Evolutionary conservation across 31 red algal species (phyloP), one percentile per base, ranked within the genome.

Genomic region (Odonthalia washingtoniensis): DNA sequence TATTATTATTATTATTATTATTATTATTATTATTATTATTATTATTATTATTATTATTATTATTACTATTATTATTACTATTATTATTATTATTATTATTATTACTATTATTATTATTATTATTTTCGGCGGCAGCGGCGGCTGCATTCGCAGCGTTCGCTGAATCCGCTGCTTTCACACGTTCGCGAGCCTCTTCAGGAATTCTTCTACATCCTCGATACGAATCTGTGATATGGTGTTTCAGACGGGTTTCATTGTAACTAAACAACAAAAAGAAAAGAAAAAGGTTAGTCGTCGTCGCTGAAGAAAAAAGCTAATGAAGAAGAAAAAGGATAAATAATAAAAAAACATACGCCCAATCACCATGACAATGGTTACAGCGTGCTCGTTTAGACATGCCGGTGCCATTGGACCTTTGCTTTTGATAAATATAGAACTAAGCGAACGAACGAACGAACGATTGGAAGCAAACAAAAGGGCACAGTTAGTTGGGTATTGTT

Each of bases 361-460:
- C 87, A 41, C 70, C 69, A 57, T 77, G 69, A 53, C 87, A 90
- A 40, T 90, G 87, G 72, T 83, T 74, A 62, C 87, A 90, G 5
- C 78, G 53, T 21, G 87, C 87, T 42, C 87, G 87, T 42, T 90
- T 90, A 27, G 87, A 82, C 27, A 90, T 40, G 18, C 87, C 87
- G 53, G 46, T 52, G 46, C 87, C 87, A 40, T 90, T 83, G 5
- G 78, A 30, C 2, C 87, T 37, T 42, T 63, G 41, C 70, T 90
- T 90, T 49, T 81, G 87, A 70, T 90, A 90, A 40, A 90, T 81
- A 24, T 90, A 53, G 62, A 90, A 90, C 87, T 89, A n/a, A n/a
- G n/a, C n/a, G n/a, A n/a, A n/a, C n/a, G n/a, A n/a, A n/a, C n/a
- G n/a, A n/a, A n/a, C n/a, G n/a, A n/a, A n/a, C n/a, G n/a, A n/a